Evolutionary conservation across 345 rosid genomes (phyloP), one percentile per base, ranked within the genome.

Genomic region (Eucalyptus sp.): DNA sequence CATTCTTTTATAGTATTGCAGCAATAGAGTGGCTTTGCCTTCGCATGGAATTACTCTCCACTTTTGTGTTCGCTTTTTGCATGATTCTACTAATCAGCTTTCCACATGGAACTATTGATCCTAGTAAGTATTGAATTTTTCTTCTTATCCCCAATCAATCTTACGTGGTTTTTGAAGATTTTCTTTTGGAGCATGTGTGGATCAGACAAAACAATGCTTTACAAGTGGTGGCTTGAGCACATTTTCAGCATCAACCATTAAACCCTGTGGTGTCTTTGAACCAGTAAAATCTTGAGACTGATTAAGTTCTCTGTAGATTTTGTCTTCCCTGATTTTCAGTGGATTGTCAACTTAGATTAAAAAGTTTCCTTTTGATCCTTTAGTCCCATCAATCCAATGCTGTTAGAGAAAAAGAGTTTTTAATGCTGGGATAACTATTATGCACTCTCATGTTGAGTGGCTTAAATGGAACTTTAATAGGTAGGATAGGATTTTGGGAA

Each of bases 1-100:
- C 99, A 68, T 98, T 98, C 95, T 98, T 98, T 92, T 95, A 96
- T 93, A 97, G 99, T 88, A 93, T 98, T 83, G 99, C 98, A 89
- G 99, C 99, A 51, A 98, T 98, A 60, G 99, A 98, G 90, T 98
- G 99, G 99, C 99, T 98, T 87, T 97, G 99, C 94, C 93, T 98
- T 51, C 98, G 99, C 62, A 98, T 98, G 99, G 99, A 98, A 88
- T 91, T 98, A 58, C 99, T 98, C 88, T 97, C 99, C 80, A 98
- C 99, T 87, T 95, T 97, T 49, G 99, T 95, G 51, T 98, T 98
- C 87, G 99, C 99, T 84, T 97, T 98, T 92, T 98, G 99, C 95
- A 98, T 98, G 99, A 90, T 98, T 91, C 93, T 98, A 87, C 98
- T 98, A 46, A 99, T 98, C 91, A 98, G 99, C 93, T 96, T 98